phyloP scores from a whole-genome alignment of 2,329 filamentous ascomycete genomes.

The Madurella fahalii region DNA sequence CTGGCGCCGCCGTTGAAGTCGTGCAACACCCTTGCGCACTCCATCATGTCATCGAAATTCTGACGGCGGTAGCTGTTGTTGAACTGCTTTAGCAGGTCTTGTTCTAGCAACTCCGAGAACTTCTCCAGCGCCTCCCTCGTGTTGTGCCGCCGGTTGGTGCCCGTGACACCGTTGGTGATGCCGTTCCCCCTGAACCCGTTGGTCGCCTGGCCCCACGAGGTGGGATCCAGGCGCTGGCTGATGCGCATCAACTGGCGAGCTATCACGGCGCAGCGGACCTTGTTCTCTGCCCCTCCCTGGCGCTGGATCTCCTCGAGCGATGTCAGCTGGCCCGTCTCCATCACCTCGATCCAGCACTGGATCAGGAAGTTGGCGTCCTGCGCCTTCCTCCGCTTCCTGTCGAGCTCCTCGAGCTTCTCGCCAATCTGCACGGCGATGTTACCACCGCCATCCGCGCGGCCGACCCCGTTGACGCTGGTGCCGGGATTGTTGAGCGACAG shows the following conservation, averaged over 20 bases:
- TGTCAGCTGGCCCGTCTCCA: constrained; percentile 79
- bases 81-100: constrained; percentile 92
- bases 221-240: constrained; percentile 81
- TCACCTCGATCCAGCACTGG: constrained; percentile 95
- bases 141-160: constrained; percentile 51
- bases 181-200: constrained; percentile 52
- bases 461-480: constrained; percentile 42
- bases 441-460: constrained; percentile 60
- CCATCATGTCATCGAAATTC: constrained; percentile 97
- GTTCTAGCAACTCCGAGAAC: constrained; percentile 91
- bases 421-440: constrained; percentile 94
- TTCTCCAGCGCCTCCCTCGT: constrained; percentile 92
- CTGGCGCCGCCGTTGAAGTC: constrained; percentile 96
- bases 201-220: constrained; percentile 62
- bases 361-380: constrained; percentile 93
- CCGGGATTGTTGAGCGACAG: constrained; percentile 66
- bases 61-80: constrained; percentile 94
- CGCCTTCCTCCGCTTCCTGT: constrained; percentile 83
- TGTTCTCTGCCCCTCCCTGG: constrained; percentile 82
- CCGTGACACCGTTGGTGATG: constrained; percentile 45
- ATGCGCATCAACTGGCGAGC: constrained; percentile 90
- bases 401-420: constrained; percentile 87
- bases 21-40: constrained; percentile 87
- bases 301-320: constrained; percentile 85
- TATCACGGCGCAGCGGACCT: constrained; percentile 90